Percentiles rank a stretch among this genome's conserved stretches.
Conservation (phyloP, 495 filamentous ascomycete species). For the Melanomma pulvis-pyrius region DNA sequence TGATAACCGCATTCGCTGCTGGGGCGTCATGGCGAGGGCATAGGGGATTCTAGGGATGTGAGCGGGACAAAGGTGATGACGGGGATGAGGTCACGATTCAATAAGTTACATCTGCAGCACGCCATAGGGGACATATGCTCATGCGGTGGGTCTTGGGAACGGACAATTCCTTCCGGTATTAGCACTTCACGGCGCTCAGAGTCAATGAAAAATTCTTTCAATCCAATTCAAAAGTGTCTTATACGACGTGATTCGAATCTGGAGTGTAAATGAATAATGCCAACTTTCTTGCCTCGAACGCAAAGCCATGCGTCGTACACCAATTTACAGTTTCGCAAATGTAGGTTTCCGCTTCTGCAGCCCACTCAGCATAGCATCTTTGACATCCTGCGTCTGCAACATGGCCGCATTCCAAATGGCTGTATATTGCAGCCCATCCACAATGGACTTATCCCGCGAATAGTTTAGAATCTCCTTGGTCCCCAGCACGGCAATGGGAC, state of each 20-base stretch:
- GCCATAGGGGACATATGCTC: slow-evolving; percentile 21
- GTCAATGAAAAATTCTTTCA: slow-evolving; percentile 40
- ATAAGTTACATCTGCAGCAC: slow-evolving; percentile 30
- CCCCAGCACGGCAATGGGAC: slow-evolving; percentile 86
- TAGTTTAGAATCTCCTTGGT: slow-evolving; percentile 94
- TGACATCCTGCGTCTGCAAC: slow-evolving; percentile 79
- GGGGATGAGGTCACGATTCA: slow-evolving; percentile 29
- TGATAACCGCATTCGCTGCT: slow-evolving; percentile 98
- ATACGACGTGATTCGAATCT: neutral
- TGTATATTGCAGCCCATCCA: slow-evolving; percentile 82
- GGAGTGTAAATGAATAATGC: neutral
- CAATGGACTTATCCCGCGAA: slow-evolving; percentile 73
- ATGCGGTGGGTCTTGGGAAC: slow-evolving; percentile 20
- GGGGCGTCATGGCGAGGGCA: slow-evolving; percentile 85
- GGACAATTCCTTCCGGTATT: slow-evolving; percentile 29
- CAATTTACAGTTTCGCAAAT: slow-evolving; percentile 81
- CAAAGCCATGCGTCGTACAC: neutral
- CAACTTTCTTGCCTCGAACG: neutral
- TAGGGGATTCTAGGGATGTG: slow-evolving; percentile 25
- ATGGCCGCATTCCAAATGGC: slow-evolving; percentile 82
- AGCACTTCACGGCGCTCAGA: slow-evolving; percentile 41
- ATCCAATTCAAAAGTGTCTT: slow-evolving; percentile 7
- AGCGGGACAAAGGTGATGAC: slow-evolving; percentile 4
- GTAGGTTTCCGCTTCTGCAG: slow-evolving; percentile 77
- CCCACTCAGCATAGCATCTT: slow-evolving; percentile 71